Base-by-base conservation (phyloP, 2,329 filamentous ascomycete species). In the Elsinoe arachidis region DNA sequence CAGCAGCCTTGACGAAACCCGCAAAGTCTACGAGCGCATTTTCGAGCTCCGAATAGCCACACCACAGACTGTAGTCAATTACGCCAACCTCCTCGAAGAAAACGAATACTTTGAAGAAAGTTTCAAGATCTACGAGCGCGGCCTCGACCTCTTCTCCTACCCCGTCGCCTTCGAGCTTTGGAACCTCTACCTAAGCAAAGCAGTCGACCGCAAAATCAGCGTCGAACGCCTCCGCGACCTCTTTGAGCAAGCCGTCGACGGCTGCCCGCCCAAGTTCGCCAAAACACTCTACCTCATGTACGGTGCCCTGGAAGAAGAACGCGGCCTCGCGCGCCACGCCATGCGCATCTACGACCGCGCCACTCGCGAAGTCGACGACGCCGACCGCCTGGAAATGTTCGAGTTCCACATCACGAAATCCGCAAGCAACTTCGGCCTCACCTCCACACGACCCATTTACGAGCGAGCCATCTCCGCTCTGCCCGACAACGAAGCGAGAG, bases 331-430 rank as follows among this genome's bases (percentile, higher is more conserved):
- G 10, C 83, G 95, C 52, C 92, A 97, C 69, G 95, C 95, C 1
- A 99, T 99, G 93, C 87, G 93, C 59, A 99, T 99, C 64, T 99
- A 99, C 73, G 95, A 99, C 74, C 87, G 93, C 59, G 93, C 93
- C 6, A 99, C 93, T 4, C 84, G 93, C 33, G 91, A 92, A 11
- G 95, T 99, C 2, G 86, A 89, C 12, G 93, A 99, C 67, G 92
- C 96, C 67, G 92, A 99, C 71, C 82, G 90, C 55, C 86, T 91
- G 60, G 90, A 96, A 66, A 96, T 99, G 91, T 99, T 96, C 77
- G 93, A 96, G 72, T 96, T 97, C 70, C 99, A 99, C 76, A 96
- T 99, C 69, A 97, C 92, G 59, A 97, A 99, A 71, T 96, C 91
- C 0, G 93, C 93, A 1, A 95, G 90, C 17, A 99, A 99, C 73